Conservation (phyloP, 75 land plant species). For the Adiantum capillusveneris region DNA sequence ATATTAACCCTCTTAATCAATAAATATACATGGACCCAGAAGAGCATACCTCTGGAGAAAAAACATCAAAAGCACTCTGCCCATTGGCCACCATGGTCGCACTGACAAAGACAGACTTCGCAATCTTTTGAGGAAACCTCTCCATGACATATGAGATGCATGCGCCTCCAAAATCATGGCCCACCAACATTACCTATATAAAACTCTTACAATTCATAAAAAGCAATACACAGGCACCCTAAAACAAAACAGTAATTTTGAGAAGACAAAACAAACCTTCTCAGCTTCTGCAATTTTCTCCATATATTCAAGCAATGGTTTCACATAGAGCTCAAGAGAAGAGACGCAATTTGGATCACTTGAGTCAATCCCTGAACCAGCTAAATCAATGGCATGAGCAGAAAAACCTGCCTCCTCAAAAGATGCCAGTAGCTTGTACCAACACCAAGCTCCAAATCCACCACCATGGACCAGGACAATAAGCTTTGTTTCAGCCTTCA, state of each 20-base stretch:
- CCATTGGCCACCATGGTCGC: slow-evolving; percentile 73
- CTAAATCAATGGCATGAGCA: slow-evolving; percentile 63
- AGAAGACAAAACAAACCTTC: slow-evolving; percentile 36
- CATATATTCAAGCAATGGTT: slow-evolving; percentile 58
- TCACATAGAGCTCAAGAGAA: slow-evolving; percentile 54
- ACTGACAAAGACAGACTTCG: slow-evolving; percentile 77
- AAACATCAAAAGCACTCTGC: slow-evolving; percentile 65
- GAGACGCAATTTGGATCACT: slow-evolving; percentile 59
- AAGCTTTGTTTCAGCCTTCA: slow-evolving; percentile 45
- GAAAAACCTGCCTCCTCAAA: slow-evolving; percentile 68
- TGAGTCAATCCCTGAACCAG: slow-evolving; percentile 77
- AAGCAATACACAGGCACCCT: too few species aligned
- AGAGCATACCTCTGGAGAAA: slow-evolving; percentile 58
- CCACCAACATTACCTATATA: slow-evolving; percentile 76
- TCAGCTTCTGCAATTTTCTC: slow-evolving; percentile 45
- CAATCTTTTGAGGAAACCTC: slow-evolving; percentile 48
- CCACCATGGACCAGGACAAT: slow-evolving; percentile 96
- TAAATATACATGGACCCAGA: too few species aligned
- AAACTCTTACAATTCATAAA: too few species aligned
- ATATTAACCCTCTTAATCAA: too few species aligned
- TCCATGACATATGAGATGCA: slow-evolving; percentile 97
- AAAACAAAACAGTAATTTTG: too few species aligned
- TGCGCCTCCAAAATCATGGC: slow-evolving; percentile 96
- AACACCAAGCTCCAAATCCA: slow-evolving; percentile 99
- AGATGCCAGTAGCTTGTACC: slow-evolving; percentile 91